These are phyloP conservation scores for Fraxinus ornus DNA, from an alignment of 305 asterid genomes.

Conservation along the genomic window DNA sequence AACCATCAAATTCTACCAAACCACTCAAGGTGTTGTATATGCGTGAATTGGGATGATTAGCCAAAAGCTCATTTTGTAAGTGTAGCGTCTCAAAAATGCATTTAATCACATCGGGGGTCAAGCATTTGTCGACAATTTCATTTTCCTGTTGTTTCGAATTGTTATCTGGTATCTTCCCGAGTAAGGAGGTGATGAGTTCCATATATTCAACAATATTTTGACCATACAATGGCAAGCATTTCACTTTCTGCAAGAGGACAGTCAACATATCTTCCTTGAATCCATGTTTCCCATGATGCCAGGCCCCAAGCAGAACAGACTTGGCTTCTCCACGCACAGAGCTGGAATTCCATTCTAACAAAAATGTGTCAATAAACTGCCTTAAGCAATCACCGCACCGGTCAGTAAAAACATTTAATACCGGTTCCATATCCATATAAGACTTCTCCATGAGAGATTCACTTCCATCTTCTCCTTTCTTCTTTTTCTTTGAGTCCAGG, in stretches of 20 bases:
- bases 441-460: slow-evolving; percentile 76
- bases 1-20: slow-evolving; percentile 99
- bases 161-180: slow-evolving; percentile 75
- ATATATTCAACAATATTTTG: slow-evolving; percentile 87
- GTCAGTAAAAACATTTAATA: slow-evolving; percentile 65
- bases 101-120: slow-evolving; percentile 76
- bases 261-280: slow-evolving; percentile 79
- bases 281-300: slow-evolving; percentile 86
- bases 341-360: slow-evolving; percentile 94
- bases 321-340: slow-evolving; percentile 94
- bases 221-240: slow-evolving; percentile 85
- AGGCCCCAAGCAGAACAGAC: slow-evolving; percentile 78
- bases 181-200: slow-evolving; percentile 79
- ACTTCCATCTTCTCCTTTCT: slow-evolving; percentile 92
- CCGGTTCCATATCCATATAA: slow-evolving; percentile 93
- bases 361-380: slow-evolving; percentile 82
- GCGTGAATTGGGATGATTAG: slow-evolving; percentile 99
- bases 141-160: slow-evolving; percentile 55
- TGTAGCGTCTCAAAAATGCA: slow-evolving; percentile 89
- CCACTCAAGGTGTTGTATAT: slow-evolving; percentile 96
- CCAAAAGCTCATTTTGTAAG: slow-evolving; percentile 97
- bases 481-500: slow-evolving; percentile 81
- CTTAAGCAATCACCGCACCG: slow-evolving; percentile 74
- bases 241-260: slow-evolving; percentile 80
- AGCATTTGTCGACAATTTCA: slow-evolving; percentile 80